Evolutionary conservation across 2,329 filamentous ascomycete species (phyloP).

Genomic region (Monosporascus ibericus): DNA sequence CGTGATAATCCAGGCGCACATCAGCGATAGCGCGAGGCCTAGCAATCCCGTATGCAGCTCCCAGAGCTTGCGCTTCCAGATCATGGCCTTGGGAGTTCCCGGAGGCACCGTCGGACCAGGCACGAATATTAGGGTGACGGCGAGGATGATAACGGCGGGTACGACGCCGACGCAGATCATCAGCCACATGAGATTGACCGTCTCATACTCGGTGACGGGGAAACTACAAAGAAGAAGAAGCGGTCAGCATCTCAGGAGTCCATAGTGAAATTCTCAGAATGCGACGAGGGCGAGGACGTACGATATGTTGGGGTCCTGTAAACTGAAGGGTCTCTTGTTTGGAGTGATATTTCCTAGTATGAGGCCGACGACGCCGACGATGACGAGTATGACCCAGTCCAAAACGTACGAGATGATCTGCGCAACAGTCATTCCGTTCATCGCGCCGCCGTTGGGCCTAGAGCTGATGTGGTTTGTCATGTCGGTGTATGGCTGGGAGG

Average conservation of each 20-base stretch:
- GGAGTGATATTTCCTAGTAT: constrained; percentile 55
- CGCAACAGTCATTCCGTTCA: constrained; percentile 21
- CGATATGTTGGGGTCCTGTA: constrained; percentile 72
- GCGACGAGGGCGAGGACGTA: constrained; percentile 27
- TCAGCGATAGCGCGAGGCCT: constrained; percentile 68
- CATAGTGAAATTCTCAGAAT: background rate
- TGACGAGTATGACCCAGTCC: constrained; percentile 67
- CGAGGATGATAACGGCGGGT: constrained; percentile 61
- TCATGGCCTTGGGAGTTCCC: constrained; percentile 54
- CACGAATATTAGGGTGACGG: constrained; percentile 64
- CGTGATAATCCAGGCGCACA: constrained; percentile 72
- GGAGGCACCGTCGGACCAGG: constrained; percentile 63
- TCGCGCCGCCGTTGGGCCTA: constrained; percentile 9
- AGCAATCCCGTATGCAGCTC: constrained; percentile 84
- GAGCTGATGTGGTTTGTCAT: constrained; percentile 20
- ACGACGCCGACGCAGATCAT: constrained; percentile 55
- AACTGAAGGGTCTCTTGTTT: constrained; percentile 64
- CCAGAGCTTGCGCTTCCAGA: constrained; percentile 83
- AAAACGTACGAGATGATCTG: constrained; percentile 62
- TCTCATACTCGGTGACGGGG: constrained; percentile 64
- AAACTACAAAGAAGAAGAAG: constrained; percentile 41
- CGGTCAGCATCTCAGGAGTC: constrained; percentile 3
- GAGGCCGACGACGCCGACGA: constrained; percentile 52
- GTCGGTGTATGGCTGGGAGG: constrained; percentile 20
- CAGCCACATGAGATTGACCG: constrained; percentile 62